Conservation (phyloP, 768 basidiomycete genomes). For the Mycena rosella region DNA sequence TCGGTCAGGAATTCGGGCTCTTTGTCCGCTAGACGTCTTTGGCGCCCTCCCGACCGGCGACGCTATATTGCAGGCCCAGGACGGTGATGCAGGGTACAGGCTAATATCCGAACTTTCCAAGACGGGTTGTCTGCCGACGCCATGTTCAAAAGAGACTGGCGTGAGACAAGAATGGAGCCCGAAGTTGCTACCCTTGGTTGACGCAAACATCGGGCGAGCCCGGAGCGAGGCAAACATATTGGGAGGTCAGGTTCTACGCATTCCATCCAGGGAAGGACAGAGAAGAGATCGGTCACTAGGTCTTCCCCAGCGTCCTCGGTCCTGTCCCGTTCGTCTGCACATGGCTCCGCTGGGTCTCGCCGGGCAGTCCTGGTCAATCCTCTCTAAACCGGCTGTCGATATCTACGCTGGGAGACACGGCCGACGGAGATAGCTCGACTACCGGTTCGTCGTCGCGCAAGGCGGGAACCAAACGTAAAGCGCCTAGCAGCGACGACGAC, state of each 20-base stretch:
- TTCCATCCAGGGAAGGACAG: conserved; percentile 34
- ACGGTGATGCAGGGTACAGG: conserved; percentile 53
- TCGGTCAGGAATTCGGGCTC: conserved; percentile 76
- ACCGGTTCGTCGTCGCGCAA: conserved; percentile 42
- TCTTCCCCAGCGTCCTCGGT: conserved; percentile 59
- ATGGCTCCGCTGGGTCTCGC: conserved; percentile 64
- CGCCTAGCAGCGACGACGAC: conserved; percentile 64
- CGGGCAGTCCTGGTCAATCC: conserved; percentile 65
- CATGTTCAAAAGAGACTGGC: conserved; percentile 81
- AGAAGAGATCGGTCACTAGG: conserved; percentile 45
- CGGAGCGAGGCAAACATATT: conserved; percentile 38
- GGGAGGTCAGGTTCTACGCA: conserved; percentile 32
- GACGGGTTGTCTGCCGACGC: conserved; percentile 74
- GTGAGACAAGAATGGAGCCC: conserved; percentile 71
- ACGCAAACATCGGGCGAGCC: conserved; percentile 24
- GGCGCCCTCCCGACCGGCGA: conserved; percentile 76
- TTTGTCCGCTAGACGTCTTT: conserved; percentile 79
- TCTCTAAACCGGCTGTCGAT: conserved; percentile 56
- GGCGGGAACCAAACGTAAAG: conserved; percentile 64
- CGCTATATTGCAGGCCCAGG: conserved; percentile 51
- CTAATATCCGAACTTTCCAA: conserved; percentile 70
- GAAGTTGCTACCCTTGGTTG: conserved; percentile 47
- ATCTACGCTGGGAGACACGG: conserved; percentile 57
- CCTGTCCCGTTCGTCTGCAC: conserved; percentile 58
- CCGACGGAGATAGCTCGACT: conserved; percentile 57